phyloP scores from a whole-genome alignment of 176 grass and related monocot species.

The Dendrocalamus sinicus region DNA sequence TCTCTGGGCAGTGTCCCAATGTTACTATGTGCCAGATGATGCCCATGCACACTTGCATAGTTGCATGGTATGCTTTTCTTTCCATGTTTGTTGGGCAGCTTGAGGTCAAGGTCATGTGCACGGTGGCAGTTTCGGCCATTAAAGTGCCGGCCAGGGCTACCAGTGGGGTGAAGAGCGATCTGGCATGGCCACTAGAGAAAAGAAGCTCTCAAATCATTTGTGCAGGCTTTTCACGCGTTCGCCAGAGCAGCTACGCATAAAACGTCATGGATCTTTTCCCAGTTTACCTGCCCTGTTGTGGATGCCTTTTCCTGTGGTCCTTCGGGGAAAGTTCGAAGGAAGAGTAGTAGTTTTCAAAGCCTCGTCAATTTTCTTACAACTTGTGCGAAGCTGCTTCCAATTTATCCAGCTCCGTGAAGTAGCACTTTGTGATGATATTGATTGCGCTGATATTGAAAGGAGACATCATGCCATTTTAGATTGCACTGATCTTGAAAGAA shows the following conservation, averaged over 20 bases:
- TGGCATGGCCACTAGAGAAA: constrained; percentile 34
- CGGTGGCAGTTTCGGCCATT: constrained; percentile 38
- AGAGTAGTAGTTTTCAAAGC: not conserved
- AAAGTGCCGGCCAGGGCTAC: constrained; percentile 37
- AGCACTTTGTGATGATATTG: not conserved
- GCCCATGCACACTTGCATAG: constrained; percentile 2
- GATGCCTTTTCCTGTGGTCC: constrained; percentile 33
- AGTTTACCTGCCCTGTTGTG: constrained; percentile 28
- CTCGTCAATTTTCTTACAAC: not conserved
- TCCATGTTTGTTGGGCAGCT: constrained; percentile 38
- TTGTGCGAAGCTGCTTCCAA: not conserved
- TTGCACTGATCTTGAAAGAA: not conserved
- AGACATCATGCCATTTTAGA: not conserved
- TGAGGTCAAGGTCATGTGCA: constrained; percentile 39
- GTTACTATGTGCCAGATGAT: constrained; percentile 13
- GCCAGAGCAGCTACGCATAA: constrained; percentile 39
- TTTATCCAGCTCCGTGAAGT: not conserved
- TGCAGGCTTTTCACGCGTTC: constrained; percentile 35
- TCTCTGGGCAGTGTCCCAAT: not conserved
- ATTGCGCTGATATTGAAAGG: not conserved
- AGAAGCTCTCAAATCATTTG: constrained; percentile 46
- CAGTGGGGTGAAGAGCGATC: constrained; percentile 40
- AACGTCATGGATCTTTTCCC: constrained; percentile 43
- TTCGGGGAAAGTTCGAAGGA: constrained; percentile 12
- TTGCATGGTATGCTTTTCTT: constrained; percentile 15